Evolutionary conservation across 768 basidiomycete species (phyloP).

Genomic region (Ephemerocybe angulata): DNA sequence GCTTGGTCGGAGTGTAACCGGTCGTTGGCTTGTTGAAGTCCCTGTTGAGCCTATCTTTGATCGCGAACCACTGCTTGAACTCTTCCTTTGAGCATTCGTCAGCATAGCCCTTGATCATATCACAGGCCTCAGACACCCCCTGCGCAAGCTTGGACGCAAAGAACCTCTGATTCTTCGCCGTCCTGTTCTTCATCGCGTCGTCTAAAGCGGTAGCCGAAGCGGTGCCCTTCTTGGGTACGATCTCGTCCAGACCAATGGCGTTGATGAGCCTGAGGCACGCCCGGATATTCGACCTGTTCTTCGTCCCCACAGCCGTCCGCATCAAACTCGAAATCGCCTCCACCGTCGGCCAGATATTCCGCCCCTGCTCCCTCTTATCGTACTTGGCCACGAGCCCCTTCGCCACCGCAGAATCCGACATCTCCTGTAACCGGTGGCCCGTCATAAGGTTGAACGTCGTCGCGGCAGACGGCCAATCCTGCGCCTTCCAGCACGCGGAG

Average conservation of each 20-base stretch:
- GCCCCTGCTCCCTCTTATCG: constrained; percentile 40
- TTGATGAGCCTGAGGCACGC: constrained; percentile 60
- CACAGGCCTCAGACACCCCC: neutral
- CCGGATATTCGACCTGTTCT: constrained; percentile 47
- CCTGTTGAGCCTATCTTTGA: neutral
- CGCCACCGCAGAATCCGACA: constrained; percentile 44
- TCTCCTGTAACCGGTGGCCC: constrained; percentile 54
- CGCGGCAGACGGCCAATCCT: constrained; percentile 58
- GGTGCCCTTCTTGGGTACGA: neutral
- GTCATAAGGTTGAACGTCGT: constrained; percentile 70
- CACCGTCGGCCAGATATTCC: constrained; percentile 44
- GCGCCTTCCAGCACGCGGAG: constrained; percentile 57
- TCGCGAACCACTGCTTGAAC: constrained; percentile 4
- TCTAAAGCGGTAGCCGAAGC: neutral
- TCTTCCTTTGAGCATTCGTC: constrained; percentile 1
- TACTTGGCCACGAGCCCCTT: constrained; percentile 28
- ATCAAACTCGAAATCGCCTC: constrained; percentile 56
- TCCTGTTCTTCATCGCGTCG: neutral
- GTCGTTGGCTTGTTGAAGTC: neutral
- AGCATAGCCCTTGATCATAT: constrained; percentile 1
- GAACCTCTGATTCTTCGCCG: constrained; percentile 5
- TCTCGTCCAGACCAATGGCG: constrained; percentile 37
- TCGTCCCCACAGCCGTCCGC: constrained; percentile 53
- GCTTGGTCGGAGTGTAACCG: constrained; percentile 7
- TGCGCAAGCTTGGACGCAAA: constrained; percentile 8